Conservation (phyloP, 1,284 basidiomycete species). For the Xanthoconium separans region DNA sequence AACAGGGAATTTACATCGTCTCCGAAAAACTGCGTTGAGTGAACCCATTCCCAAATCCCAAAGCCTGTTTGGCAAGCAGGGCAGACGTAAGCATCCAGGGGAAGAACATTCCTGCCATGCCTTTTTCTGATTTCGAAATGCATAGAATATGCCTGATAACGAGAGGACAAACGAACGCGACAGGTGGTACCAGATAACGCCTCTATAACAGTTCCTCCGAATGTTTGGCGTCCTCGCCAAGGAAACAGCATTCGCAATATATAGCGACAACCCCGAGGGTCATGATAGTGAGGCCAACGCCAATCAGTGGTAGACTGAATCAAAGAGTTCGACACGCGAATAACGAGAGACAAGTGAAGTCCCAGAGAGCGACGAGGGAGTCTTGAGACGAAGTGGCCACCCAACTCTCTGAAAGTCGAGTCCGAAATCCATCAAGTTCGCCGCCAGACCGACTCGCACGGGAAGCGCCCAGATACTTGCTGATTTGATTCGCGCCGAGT, state of each 20-base stretch:
- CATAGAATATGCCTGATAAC: conserved; percentile 58
- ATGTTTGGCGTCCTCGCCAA: conserved; percentile 12
- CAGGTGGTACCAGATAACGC: conserved; percentile 30
- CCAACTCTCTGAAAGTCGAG: conserved; percentile 50
- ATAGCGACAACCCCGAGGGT: conserved; percentile 45
- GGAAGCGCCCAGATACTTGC: conserved; percentile 79
- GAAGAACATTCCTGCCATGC: conserved; percentile 66
- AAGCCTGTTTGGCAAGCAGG: conserved; percentile 57
- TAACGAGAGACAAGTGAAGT: conserved; percentile 68
- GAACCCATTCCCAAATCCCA: conserved; percentile 82
- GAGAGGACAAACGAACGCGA: conserved; percentile 52
- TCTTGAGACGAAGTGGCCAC: conserved; percentile 26
- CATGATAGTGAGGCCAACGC: conserved; percentile 59
- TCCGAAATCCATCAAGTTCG: conserved; percentile 70
- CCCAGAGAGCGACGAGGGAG: conserved; percentile 41
- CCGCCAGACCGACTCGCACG: conserved; percentile 63
- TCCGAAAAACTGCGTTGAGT: conserved; percentile 50
- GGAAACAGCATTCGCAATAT: conserved; percentile 50
- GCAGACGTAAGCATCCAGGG: conserved; percentile 56
- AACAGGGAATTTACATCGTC: conserved; percentile 38
- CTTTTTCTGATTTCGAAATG: conserved; percentile 73
- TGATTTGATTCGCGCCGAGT: conserved; percentile 79
- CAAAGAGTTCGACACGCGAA: conserved; percentile 80
- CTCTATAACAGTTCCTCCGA: conserved; percentile 36
- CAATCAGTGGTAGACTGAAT: conserved; percentile 76